Evolutionary conservation across 140 eudicot genomes (phyloP).

Genomic region (Bidens hawaiensis): DNA sequence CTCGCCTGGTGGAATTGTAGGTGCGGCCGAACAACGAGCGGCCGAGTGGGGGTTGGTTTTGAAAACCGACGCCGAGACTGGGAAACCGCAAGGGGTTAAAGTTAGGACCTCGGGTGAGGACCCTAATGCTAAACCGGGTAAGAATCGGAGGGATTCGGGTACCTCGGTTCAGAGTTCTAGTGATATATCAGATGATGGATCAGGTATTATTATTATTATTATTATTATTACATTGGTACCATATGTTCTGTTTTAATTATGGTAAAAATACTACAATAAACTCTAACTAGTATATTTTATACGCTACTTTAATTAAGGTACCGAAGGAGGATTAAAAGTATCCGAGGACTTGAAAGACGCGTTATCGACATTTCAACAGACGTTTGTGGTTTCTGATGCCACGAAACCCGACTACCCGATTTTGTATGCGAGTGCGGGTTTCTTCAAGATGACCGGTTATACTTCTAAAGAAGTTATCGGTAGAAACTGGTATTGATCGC

Average conservation of each 20-base stretch:
- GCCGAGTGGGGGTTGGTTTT: constrained; percentile 98
- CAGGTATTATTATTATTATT: constrained; percentile 19
- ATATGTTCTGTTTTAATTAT: too few species aligned
- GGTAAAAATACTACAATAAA: not conserved
- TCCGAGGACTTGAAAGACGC: constrained; percentile 93
- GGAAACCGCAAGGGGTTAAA: constrained; percentile 76
- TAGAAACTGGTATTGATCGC: constrained; percentile 77
- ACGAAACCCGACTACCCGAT: constrained; percentile 84
- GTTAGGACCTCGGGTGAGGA: constrained; percentile 83
- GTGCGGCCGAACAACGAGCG: constrained; percentile 87
- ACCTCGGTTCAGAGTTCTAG: constrained; percentile 76
- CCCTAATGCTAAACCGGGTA: constrained; percentile 35
- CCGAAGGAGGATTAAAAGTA: constrained; percentile 65
- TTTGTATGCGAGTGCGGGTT: constrained; percentile 92
- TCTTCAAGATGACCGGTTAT: constrained; percentile 98
- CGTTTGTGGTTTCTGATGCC: constrained; percentile 96
- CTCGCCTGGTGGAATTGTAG: constrained; percentile 31
- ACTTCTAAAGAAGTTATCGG: constrained; percentile 90
- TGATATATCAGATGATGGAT: constrained; percentile 70
- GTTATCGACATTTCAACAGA: constrained; percentile 85
- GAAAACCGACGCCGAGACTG: constrained; percentile 77
- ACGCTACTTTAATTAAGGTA: constrained; percentile 23
- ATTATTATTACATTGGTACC: not conserved
- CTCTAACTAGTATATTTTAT: not conserved
- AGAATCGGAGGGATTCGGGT: constrained; percentile 67